These are phyloP conservation scores for Torulaspora delbrueckii DNA, from an alignment of 805 yeast genomes.

Conservation along the genomic window DNA sequence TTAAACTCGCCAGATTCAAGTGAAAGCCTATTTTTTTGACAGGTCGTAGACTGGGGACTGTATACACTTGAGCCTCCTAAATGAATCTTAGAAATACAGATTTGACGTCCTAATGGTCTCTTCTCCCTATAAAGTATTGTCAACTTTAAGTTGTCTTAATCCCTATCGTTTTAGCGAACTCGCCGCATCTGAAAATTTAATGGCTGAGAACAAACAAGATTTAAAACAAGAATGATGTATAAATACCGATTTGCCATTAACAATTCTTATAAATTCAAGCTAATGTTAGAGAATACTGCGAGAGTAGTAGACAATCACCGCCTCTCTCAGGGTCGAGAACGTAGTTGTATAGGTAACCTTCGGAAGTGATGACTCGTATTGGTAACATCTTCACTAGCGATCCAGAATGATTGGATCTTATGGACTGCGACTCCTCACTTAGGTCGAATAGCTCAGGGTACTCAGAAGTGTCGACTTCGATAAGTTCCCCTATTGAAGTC, in stretches of 20 bases:
- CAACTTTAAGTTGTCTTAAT: neutral
- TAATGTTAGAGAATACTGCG: slow-evolving; percentile 54
- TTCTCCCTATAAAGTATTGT: neutral
- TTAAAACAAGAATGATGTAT: neutral
- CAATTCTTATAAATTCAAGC: slow-evolving; percentile 7
- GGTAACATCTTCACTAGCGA: slow-evolving; percentile 36
- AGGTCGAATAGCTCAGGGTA: slow-evolving; percentile 30
- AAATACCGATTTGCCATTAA: neutral
- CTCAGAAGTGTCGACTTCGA: slow-evolving; percentile 25
- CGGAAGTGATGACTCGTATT: slow-evolving; percentile 67
- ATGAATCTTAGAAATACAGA: neutral
- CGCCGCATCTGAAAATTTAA: slow-evolving; percentile 1
- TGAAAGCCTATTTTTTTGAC: too few species aligned
- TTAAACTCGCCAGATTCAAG: neutral
- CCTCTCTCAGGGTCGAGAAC: slow-evolving; percentile 82
- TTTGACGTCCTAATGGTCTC: neutral
- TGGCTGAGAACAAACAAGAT: neutral
- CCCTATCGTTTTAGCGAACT: slow-evolving; percentile 4
- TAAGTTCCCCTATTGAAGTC: slow-evolving; percentile 36
- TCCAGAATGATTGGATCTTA: slow-evolving; percentile 3
- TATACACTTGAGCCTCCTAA: too few species aligned
- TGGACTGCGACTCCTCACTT: slow-evolving; percentile 4
- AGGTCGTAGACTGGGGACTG: neutral
- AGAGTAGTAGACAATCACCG: slow-evolving; percentile 81
- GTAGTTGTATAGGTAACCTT: slow-evolving; percentile 77